Conservation (phyloP, 1,284 basidiomycete species). For the Boletus austroedulis region DNA sequence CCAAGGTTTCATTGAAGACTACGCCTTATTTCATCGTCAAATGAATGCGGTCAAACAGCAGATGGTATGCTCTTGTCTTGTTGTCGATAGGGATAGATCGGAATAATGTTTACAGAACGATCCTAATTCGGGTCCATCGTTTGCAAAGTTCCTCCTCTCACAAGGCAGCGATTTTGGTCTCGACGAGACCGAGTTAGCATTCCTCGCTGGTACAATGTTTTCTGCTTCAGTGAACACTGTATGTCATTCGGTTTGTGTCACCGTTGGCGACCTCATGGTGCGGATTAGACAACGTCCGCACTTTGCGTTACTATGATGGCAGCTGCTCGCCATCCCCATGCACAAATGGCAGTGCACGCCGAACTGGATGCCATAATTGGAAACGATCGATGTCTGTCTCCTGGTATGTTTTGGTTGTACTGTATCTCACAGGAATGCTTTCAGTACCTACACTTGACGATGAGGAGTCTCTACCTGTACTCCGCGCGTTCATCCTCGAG, state of each 20-base stretch:
- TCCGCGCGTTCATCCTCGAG: constrained; percentile 15
- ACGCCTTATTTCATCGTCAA: not conserved
- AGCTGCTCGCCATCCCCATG: constrained; percentile 7
- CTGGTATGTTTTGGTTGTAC: not conserved
- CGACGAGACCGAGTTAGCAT: constrained; percentile 16
- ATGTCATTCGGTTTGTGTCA: not conserved
- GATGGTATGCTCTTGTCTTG: too few species aligned
- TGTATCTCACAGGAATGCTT: not conserved
- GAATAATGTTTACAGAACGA: constrained; percentile 3
- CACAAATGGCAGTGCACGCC: constrained; percentile 13
- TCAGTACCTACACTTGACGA: constrained; percentile 14
- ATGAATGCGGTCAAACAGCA: constrained; percentile 5
- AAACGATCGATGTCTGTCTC: constrained; percentile 2
- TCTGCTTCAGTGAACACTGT: constrained; percentile 5
- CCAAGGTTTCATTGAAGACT: constrained; percentile 8
- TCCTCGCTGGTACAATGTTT: constrained; percentile 11
- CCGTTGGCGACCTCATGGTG: not conserved
- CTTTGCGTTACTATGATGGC: constrained; percentile 1
- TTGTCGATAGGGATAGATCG: not conserved
- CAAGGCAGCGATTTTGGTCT: constrained; percentile 8
- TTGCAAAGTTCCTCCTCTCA: constrained; percentile 10
- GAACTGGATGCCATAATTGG: constrained; percentile 15
- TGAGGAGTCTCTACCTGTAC: constrained; percentile 3
- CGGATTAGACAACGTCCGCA: not conserved
- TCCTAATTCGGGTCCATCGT: constrained; percentile 7